Evolutionary conservation across 2,329 filamentous ascomycete genomes (phyloP).

Genomic region (Anthostomella pinea): DNA sequence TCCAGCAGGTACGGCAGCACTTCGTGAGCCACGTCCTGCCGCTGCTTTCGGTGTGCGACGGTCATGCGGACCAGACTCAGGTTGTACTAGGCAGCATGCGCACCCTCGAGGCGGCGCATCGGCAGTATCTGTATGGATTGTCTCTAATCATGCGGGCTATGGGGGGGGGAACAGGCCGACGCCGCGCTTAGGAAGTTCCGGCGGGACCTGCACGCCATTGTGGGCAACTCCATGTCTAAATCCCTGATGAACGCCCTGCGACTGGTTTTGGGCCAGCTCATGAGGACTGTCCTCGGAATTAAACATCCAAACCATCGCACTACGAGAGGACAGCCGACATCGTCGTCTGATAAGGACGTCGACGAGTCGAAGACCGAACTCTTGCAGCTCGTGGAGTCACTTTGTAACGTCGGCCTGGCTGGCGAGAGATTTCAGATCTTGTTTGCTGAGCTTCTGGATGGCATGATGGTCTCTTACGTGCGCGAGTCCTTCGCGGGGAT

Average conservation of each 20-base stretch:
- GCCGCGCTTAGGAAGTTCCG: slow-evolving; percentile 50
- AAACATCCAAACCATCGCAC: slow-evolving; percentile 4
- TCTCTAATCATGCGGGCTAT: slow-evolving; percentile 50
- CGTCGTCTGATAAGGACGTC: slow-evolving; percentile 30
- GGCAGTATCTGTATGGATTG: slow-evolving; percentile 55
- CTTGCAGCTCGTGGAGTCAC: slow-evolving; percentile 53
- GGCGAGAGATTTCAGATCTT: slow-evolving; percentile 68
- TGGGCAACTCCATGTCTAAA: slow-evolving; percentile 59
- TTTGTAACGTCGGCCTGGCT: slow-evolving; percentile 64
- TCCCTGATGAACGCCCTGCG: slow-evolving; percentile 53
- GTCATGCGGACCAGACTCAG: slow-evolving; percentile 41
- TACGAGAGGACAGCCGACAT: slow-evolving; percentile 9
- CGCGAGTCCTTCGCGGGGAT: slow-evolving; percentile 59
- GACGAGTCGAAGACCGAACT: slow-evolving; percentile 49
- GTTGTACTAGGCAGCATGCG: slow-evolving; percentile 52
- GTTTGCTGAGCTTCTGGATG: slow-evolving; percentile 69
- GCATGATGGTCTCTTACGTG: slow-evolving; percentile 62
- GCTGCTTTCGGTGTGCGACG: slow-evolving; percentile 47
- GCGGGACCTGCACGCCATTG: slow-evolving; percentile 61
- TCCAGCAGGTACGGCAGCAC: slow-evolving; percentile 58
- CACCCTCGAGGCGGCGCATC: slow-evolving; percentile 57
- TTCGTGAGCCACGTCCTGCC: slow-evolving; percentile 59
- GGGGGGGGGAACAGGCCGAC: slow-evolving; percentile 35
- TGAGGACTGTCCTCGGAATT: slow-evolving; percentile 47
- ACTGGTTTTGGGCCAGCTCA: slow-evolving; percentile 51